Percentiles rank a stretch among this genome's conserved stretches.
Evolutionary conservation across 2,329 filamentous ascomycete genomes (phyloP).

Genomic region (Proliferodiscus dingleyae): DNA sequence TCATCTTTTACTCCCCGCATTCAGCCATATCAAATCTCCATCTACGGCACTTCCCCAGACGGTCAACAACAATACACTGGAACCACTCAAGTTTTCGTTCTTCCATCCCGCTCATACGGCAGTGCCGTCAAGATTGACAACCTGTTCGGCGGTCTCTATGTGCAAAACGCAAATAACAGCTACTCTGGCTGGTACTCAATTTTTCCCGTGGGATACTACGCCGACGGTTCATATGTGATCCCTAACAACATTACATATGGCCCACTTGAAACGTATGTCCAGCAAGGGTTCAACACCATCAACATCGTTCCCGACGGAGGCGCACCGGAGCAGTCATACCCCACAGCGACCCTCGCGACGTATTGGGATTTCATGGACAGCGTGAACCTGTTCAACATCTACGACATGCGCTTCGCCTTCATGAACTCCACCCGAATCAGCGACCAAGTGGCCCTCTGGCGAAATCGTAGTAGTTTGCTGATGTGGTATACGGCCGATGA

Average conservation of each 20-base stretch:
- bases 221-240: constrained; percentile 23
- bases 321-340: constrained; percentile 35
- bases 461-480: constrained; percentile 38
- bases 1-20: constrained; percentile 26
- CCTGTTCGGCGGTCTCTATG: constrained; percentile 40
- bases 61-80: constrained; percentile 33
- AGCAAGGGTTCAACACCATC: constrained; percentile 43
- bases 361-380: constrained; percentile 41
- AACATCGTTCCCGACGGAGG: constrained; percentile 36
- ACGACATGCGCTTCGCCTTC: constrained; percentile 29
- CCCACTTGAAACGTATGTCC: constrained; percentile 37
- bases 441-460: constrained; percentile 26
- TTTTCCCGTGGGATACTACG: constrained; percentile 44
- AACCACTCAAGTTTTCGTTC: constrained; percentile 35
- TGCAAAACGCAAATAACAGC: constrained; percentile 32
- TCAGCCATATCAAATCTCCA: constrained; percentile 35
- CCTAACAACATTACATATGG: constrained; percentile 28
- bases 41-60: constrained; percentile 31
- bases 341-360: constrained; percentile 31
- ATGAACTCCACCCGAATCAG: constrained; percentile 35
- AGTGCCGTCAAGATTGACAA: constrained; percentile 44
- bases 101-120: constrained; percentile 40
- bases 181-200: constrained; percentile 33
- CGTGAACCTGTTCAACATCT: constrained; percentile 43
- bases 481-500: constrained; percentile 48